A percentile compares a stretch with the other conserved stretches of the same genome.
Evolutionary conservation across 257 asterid species (phyloP).

Genomic region (Lycium barbarum): DNA sequence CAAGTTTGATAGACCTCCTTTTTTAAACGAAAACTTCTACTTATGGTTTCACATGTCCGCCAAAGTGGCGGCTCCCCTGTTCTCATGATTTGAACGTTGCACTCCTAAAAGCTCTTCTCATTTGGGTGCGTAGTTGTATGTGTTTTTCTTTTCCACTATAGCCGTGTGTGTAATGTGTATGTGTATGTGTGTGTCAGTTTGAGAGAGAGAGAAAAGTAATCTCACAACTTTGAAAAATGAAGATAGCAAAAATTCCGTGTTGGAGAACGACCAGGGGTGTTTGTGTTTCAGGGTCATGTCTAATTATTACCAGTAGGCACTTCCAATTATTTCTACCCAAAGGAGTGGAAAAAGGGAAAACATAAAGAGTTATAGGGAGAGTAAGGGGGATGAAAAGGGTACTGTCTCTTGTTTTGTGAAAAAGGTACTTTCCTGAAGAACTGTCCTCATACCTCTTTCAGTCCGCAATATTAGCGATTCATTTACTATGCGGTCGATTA

Average conservation of each 20-base stretch:
- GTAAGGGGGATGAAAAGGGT: constrained; percentile 41
- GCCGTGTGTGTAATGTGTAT: too few relatives aligned
- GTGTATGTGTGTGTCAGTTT: too few relatives aligned
- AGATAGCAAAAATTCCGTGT: constrained; percentile 27
- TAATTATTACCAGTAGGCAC: constrained; percentile 8
- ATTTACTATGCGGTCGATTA: too few relatives aligned
- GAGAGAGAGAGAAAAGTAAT: constrained; percentile 6
- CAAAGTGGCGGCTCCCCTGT: too few relatives aligned
- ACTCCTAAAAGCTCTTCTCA: too few relatives aligned
- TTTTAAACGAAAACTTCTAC: too few relatives aligned
- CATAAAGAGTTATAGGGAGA: neutral
- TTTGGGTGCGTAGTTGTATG: too few relatives aligned
- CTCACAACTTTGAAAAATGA: constrained; percentile 34
- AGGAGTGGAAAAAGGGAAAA: neutral
- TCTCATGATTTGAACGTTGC: too few relatives aligned
- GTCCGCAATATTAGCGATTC: too few relatives aligned
- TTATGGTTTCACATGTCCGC: too few relatives aligned
- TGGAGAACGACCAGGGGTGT: constrained; percentile 31
- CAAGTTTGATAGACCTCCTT: too few relatives aligned
- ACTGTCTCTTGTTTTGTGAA: constrained; percentile 48
- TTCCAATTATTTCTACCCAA: constrained; percentile 27
- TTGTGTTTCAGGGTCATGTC: constrained; percentile 29
- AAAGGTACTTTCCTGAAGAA: constrained; percentile 34
- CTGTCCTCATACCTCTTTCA: constrained; percentile 21
- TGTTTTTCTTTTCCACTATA: too few relatives aligned